A percentile compares a stretch with the other conserved stretches of the same genome.
Evolutionary conservation across 2,329 filamentous ascomycete species (phyloP).

Genomic region (Domatiomyces globalis): DNA sequence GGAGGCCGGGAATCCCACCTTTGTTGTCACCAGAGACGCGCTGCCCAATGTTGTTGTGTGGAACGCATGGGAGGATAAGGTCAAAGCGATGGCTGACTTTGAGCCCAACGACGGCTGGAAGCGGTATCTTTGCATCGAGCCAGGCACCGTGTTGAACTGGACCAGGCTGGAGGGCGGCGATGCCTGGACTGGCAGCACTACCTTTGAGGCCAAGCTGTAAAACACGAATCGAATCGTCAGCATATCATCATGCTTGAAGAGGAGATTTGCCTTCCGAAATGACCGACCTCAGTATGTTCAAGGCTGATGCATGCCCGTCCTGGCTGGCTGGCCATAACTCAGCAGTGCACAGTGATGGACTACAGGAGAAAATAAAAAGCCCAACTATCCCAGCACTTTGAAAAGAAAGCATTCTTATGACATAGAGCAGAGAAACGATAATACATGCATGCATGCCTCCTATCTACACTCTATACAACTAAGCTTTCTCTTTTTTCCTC

Average conservation of each 20-base stretch:
- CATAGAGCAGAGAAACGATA: no score
- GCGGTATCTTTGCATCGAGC: slow-evolving; percentile 89
- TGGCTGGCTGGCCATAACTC: not conserved
- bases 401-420: not conserved
- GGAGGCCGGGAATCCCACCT: slow-evolving; percentile 49
- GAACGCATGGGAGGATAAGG: slow-evolving; percentile 91
- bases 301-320: not conserved
- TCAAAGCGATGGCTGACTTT: slow-evolving; percentile 71
- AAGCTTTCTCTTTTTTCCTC: not conserved
- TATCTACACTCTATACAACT: not conserved
- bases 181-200: slow-evolving; percentile 50
- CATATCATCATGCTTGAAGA: not conserved
- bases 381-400: not conserved
- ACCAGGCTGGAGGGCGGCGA: slow-evolving; percentile 69
- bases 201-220: slow-evolving; percentile 33
- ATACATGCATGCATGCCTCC: not conserved
- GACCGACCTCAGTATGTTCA: not conserved
- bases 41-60: slow-evolving; percentile 82
- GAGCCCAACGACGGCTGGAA: slow-evolving; percentile 78
- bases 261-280: not conserved
- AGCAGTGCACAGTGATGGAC: not conserved
- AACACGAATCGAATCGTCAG: not conserved
- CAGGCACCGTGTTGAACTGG: slow-evolving; percentile 70
- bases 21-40: slow-evolving; percentile 68
- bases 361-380: not conserved